Conservation (phyloP, 225 moss, liverwort and hornwort genomes). For the Asterella californica region DNA sequence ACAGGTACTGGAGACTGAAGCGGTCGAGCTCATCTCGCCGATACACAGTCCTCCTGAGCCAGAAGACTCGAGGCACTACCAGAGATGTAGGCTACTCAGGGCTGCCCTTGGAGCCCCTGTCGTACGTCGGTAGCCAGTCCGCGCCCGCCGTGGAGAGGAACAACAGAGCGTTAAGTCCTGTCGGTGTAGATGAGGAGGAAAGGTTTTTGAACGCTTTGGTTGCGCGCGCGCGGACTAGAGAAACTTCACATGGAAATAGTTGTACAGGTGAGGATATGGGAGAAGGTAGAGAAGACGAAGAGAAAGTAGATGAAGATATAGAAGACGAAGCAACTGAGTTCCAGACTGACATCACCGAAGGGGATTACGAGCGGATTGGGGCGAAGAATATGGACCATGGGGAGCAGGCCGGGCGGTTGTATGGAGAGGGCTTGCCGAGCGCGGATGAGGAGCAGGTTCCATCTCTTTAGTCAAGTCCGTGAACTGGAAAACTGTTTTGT, state of each 20-base stretch:
- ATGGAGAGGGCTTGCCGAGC: constrained; percentile 43
- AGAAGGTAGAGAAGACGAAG: neutral
- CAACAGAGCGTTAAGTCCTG: constrained; percentile 21
- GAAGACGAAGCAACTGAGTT: neutral
- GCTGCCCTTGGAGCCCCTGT: constrained; percentile 25
- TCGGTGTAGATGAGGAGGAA: constrained; percentile 30
- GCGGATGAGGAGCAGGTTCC: constrained; percentile 22
- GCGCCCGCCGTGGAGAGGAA: constrained; percentile 29
- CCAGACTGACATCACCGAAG: neutral
- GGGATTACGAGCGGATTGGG: constrained; percentile 15
- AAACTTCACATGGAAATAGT: constrained; percentile 10
- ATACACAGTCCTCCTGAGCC: constrained; percentile 26
- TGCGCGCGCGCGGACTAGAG: constrained; percentile 24
- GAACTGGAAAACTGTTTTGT: constrained; percentile 57
- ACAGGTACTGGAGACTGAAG: constrained; percentile 20
- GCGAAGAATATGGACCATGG: constrained; percentile 36
- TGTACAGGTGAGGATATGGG: neutral
- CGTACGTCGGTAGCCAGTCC: constrained; percentile 15
- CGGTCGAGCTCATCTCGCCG: constrained; percentile 15
- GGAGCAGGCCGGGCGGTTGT: constrained; percentile 51
- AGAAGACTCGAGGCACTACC: constrained; percentile 25
- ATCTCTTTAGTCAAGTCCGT: constrained; percentile 14
- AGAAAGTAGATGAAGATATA: neutral
- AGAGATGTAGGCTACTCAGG: constrained; percentile 30
- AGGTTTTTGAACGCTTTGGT: constrained; percentile 35